Evolutionary conservation across 805 yeast species (phyloP), one percentile per base, ranked within the genome.

Genomic region (Teunomyces funiuensis): DNA sequence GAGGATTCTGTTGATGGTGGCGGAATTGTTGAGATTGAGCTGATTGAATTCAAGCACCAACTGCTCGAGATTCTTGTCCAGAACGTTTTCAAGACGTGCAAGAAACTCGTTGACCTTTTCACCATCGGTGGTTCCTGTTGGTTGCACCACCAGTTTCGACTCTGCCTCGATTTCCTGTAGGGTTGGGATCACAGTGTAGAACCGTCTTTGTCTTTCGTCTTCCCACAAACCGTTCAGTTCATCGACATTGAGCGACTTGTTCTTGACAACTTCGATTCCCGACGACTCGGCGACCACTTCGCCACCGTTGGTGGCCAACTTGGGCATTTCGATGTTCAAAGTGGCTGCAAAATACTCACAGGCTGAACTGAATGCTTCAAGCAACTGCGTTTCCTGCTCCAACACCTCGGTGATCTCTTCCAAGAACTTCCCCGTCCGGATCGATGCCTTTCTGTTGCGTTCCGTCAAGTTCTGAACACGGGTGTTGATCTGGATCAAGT

Each of bases 1-100:
- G 37, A 78, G 53, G 6, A 89, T 55, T 49, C 88, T 69, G 47
- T 79, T 76, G 36, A 73, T 75, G 0, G 95, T 80, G 0, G 93
- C 89, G 57, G 83, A 87, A 53, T 85, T 86, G 55, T 83, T 77
- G 17, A 88, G 60, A 19, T 71, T 62, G n/a, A 60, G 48, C 3
- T 46, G 40, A 77, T 84, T 76, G 57, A 76, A 83, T 6, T 66
- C 69, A 11, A 56, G 44, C 1, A 73, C 76, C 4, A 76, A 58
- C 3, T 64, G 59, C 44, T 82, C 85, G 14, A 83, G 61, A 14
- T 74, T 81, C 6, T 69, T 77, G 1, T 75, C 65, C 3, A 62
- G 54, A 0, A 74, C 74, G 4, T 55, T 54, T 40, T 76, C 77
- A 28, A 80, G 59, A 5, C 60, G 64, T 0, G 50, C 52, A 33